A percentile compares a stretch with the other conserved stretches of the same genome.
These are phyloP conservation scores for Nitzschia sp. DNA, from an alignment of 108 stramenopile genomes.

Conservation along the genomic window DNA sequence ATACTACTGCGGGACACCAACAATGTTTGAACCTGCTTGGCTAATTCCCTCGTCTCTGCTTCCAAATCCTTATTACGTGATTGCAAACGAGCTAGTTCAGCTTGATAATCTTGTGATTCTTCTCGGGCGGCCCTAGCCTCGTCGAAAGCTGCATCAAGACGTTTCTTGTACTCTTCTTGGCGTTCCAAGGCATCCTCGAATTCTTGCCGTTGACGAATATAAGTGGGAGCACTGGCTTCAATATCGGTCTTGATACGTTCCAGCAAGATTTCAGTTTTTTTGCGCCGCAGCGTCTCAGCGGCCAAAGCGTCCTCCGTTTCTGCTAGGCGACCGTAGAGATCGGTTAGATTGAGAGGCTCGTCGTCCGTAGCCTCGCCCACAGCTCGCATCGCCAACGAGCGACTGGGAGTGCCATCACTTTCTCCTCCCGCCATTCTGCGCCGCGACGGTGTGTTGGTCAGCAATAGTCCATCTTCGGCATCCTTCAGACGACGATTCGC, in stretches of 20 bases:
- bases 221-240: slow-evolving; percentile 62
- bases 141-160: slow-evolving; percentile 63
- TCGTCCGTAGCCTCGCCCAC: slow-evolving; percentile 19
- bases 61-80: slow-evolving; percentile 43
- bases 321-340: slow-evolving; percentile 67
- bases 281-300: slow-evolving; percentile 47
- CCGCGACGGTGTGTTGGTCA: slow-evolving; percentile 10
- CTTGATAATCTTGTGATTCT: slow-evolving; percentile 56
- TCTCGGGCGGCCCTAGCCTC: slow-evolving; percentile 56
- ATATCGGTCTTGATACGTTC: slow-evolving; percentile 75
- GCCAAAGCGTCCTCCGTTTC: slow-evolving; percentile 70
- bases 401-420: slow-evolving; percentile 17
- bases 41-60: slow-evolving; percentile 72
- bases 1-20: slow-evolving; percentile 42
- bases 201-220: slow-evolving; percentile 78
- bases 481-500: slow-evolving; percentile 26
- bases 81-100: slow-evolving; percentile 45
- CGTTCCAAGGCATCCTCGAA: slow-evolving; percentile 74
- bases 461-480: slow-evolving; percentile 38
- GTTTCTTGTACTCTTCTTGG: slow-evolving; percentile 57
- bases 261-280: slow-evolving; percentile 58
- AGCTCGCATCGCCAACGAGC: slow-evolving; percentile 18
- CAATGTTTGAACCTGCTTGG: slow-evolving; percentile 81
- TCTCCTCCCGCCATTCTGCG: not conserved
- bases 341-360: slow-evolving; percentile 65